Evolutionary conservation across 805 yeast species (phyloP), one percentile per base, ranked within the genome.

Genomic region (Metschnikowia borealis): DNA sequence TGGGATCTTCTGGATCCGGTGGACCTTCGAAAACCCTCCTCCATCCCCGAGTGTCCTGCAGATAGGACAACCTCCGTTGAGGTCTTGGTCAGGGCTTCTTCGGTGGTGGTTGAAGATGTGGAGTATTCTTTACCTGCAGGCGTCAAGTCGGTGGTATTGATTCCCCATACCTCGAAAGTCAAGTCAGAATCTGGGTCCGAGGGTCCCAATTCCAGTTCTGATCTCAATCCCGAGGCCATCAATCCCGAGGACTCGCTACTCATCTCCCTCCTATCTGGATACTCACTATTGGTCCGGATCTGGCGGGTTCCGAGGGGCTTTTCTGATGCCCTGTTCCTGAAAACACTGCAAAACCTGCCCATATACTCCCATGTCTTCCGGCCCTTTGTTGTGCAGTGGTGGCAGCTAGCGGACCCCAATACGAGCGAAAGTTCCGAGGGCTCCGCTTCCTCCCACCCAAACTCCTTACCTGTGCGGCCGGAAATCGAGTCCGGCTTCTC

Each of bases 381-480:
- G 37, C 81, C 81, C 1, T 74, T 70, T 52, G 72, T 74, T 8
- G 78, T 77, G 0, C 81, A 78, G 54, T 77, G 80, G 81, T 78
- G 81, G 82, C 69, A 65, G 18, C 53, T 49, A 53, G 61, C 33
- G 59, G 60, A 38, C 54, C 47, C 26, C 29, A 4, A 1, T 2
- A 10, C 11, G 11, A 8, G 5, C 29, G 1, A 26, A 4, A 26
- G 5, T 26, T 26, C 13, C 29, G 10, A 26, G 29, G 11, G 1
- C 11, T 4, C 11, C 29, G 4, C 5, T 8, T 26, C 29, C 11
- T 26, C 29, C 29, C 11, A 26, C 29, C 5, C 29, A 4, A 10
- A 26, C 29, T 26, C 29, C 29, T 26, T 26, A 26, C 29, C 29
- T 5, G 5, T 10, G 10, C 29, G 5, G 29, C 4, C 29, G 1